Conservation (phyloP, 2,329 filamentous ascomycete genomes). For the Aspergillus clavatus region DNA sequence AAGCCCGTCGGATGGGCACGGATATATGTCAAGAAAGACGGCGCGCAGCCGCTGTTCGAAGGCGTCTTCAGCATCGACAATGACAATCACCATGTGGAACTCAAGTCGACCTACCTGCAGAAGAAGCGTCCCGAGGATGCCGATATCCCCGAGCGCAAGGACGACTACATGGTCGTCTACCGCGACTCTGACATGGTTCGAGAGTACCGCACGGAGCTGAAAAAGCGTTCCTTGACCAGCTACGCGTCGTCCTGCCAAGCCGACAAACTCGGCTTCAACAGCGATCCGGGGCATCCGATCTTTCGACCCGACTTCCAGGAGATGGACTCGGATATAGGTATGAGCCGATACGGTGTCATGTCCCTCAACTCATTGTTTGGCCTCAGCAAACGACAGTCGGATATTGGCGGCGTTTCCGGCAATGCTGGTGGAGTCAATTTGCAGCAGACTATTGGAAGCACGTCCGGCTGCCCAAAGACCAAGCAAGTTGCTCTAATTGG, state of each 20-base stretch:
- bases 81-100: constrained; percentile 82
- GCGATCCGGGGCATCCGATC: constrained; percentile 64
- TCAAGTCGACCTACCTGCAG: constrained; percentile 65
- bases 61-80: constrained; percentile 78
- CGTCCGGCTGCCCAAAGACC: constrained; percentile 80
- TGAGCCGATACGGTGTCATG: constrained; percentile 55
- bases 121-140: constrained; percentile 71
- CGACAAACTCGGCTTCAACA: constrained; percentile 76
- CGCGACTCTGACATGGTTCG: constrained; percentile 76
- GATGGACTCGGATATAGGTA: constrained; percentile 29
- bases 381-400: constrained; percentile 57
- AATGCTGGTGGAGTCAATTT: constrained; percentile 79
- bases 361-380: constrained; percentile 65
- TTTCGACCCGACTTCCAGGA: constrained; percentile 50
- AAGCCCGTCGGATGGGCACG: constrained; percentile 81
- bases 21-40: constrained; percentile 72
- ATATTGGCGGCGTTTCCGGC: constrained; percentile 63
- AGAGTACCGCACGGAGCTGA: constrained; percentile 55
- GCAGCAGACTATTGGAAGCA: constrained; percentile 70
- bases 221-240: constrained; percentile 49
- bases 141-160: constrained; percentile 49
- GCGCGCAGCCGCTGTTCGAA: constrained; percentile 74
- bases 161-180: constrained; percentile 85
- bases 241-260: constrained; percentile 59
- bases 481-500: constrained; percentile 88